Conservation (phyloP, 192 early-diverging fungal genomes). For the Coemansia sp. region DNA sequence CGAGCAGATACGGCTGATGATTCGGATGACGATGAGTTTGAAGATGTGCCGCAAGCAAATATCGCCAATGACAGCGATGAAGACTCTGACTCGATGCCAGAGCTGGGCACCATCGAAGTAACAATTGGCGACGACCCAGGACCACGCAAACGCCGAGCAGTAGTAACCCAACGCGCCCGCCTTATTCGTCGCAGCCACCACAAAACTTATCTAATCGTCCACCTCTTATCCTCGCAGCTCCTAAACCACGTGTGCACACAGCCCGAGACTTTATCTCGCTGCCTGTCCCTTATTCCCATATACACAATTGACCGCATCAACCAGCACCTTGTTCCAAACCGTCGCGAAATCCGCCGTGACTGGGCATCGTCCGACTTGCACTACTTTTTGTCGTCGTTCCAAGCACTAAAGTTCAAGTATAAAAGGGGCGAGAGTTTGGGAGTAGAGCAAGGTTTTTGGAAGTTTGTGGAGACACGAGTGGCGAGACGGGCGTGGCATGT, state of each 20-base stretch:
- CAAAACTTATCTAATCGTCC: slow-evolving; percentile 33
- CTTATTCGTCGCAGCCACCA: slow-evolving; percentile 39
- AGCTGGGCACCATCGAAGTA: slow-evolving; percentile 49
- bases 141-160: slow-evolving; percentile 8
- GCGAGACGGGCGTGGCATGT: slow-evolving; percentile 38
- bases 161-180: slow-evolving; percentile 37
- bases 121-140: slow-evolving; percentile 19
- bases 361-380: slow-evolving; percentile 46
- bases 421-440: background rate
- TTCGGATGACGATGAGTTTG: slow-evolving; percentile 10
- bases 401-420: background rate
- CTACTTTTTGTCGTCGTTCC: slow-evolving; percentile 23
- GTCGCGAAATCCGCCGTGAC: slow-evolving; percentile 27
- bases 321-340: slow-evolving; percentile 28
- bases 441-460: slow-evolving; percentile 15
- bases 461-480: slow-evolving; percentile 17
- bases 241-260: slow-evolving; percentile 24
- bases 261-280: slow-evolving; percentile 8
- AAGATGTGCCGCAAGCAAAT: slow-evolving; percentile 4
- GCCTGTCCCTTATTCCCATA: slow-evolving; percentile 29
- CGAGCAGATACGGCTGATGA: background rate
- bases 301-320: slow-evolving; percentile 18
- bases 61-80: background rate
- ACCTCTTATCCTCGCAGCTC: slow-evolving; percentile 9
- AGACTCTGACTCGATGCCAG: slow-evolving; percentile 30